Evolutionary conservation across 176 grass and related monocot species (phyloP).

Genomic region (Raddia guianensis): DNA sequence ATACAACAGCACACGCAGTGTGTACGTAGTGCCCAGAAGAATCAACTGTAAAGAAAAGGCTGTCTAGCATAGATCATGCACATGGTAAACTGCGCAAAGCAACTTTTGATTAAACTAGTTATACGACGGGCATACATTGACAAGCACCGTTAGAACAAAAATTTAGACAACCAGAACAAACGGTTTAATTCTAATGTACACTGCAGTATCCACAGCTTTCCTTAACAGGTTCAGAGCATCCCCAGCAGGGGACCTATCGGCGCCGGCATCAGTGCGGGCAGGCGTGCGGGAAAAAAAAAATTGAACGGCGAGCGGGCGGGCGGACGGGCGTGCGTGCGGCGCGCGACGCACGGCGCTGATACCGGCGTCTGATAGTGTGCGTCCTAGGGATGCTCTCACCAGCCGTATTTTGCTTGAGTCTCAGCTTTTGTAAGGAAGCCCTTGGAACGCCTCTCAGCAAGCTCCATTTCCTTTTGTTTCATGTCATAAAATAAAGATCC

Average conservation of each 20-base stretch:
- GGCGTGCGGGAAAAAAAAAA: too few relatives aligned
- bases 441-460: slow-evolving; percentile 75
- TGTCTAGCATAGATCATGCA: not conserved
- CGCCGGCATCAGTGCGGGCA: too few relatives aligned
- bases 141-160: slow-evolving; percentile 21
- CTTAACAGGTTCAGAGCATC: too few relatives aligned
- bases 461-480: slow-evolving; percentile 93
- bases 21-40: not conserved
- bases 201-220: not conserved
- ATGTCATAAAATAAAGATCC: slow-evolving; percentile 80
- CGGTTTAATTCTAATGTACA: not conserved
- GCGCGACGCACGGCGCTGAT: too few relatives aligned
- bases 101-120: not conserved
- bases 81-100: not conserved
- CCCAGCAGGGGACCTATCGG: too few relatives aligned
- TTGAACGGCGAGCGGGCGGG: too few relatives aligned
- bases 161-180: not conserved
- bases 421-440: slow-evolving; percentile 95
- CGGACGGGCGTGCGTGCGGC: too few relatives aligned
- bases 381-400: too few relatives aligned
- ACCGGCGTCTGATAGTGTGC: too few relatives aligned
- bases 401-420: slow-evolving; percentile 95
- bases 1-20: not conserved
- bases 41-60: not conserved
- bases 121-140: not conserved